Conservation (phyloP, 371 early-diverging fungal genomes). For the Actinomortierella ambigua region DNA sequence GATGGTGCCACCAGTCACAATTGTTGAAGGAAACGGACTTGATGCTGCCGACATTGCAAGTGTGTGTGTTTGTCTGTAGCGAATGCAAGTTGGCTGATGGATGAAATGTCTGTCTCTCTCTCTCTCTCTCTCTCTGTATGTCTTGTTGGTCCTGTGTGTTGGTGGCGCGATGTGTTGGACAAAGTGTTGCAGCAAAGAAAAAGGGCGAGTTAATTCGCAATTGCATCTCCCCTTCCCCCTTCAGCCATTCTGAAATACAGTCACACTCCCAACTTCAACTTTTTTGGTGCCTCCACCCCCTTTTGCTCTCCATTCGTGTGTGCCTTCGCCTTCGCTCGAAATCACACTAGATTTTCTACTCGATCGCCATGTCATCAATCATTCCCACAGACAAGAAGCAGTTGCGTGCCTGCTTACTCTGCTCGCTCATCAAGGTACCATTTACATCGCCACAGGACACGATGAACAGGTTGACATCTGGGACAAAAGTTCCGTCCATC, state of each 20-base stretch:
- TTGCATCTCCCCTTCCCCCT: too few relatives aligned
- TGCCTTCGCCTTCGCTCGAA: too few relatives aligned
- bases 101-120: not conserved
- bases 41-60: slow-evolving; percentile 25
- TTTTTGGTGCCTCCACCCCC: too few relatives aligned
- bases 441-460: not conserved
- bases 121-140: not conserved
- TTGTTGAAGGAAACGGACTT: slow-evolving; percentile 35
- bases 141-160: too few relatives aligned
- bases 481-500: not conserved
- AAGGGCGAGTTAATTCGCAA: too few relatives aligned
- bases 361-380: slow-evolving; percentile 58
- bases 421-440: slow-evolving; percentile 87
- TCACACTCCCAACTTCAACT: not conserved
- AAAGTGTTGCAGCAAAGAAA: too few relatives aligned
- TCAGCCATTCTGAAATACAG: too few relatives aligned
- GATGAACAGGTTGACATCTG: not conserved
- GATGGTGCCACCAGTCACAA: slow-evolving; percentile 42
- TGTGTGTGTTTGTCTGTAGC: not conserved
- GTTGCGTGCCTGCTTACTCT: slow-evolving; percentile 91
- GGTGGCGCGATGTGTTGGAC: too few relatives aligned
- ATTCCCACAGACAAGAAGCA: slow-evolving; percentile 79
- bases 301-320: too few relatives aligned
- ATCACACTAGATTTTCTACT: too few relatives aligned
- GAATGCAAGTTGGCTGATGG: not conserved